These are phyloP conservation scores for Evernia prunastri DNA, from an alignment of 495 filamentous ascomycete genomes.

Conservation along the genomic window DNA sequence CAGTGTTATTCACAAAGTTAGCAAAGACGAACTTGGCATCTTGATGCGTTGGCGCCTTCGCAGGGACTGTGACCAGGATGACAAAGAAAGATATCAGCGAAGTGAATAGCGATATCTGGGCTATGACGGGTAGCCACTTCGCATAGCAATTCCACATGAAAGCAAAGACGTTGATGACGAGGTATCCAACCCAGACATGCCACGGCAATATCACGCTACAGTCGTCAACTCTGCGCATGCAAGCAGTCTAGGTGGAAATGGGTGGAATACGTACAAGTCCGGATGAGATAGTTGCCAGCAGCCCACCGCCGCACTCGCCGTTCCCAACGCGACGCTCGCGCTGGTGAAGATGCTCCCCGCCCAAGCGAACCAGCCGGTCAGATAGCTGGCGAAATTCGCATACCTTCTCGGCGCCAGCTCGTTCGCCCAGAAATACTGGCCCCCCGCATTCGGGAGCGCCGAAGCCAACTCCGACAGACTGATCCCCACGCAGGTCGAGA, in stretches of 20 bases:
- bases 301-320: constrained; percentile 47
- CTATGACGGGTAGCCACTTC: constrained; percentile 43
- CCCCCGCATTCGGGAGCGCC: constrained; percentile 55
- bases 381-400: constrained; percentile 46
- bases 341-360: constrained; percentile 52
- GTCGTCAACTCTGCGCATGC: not conserved
- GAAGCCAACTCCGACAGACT: constrained; percentile 52
- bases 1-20: constrained; percentile 55
- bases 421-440: constrained; percentile 59
- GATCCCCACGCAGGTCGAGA: constrained; percentile 50
- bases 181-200: constrained; percentile 49
- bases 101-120: constrained; percentile 44
- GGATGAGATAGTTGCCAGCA: constrained; percentile 55
- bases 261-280: constrained; percentile 40
- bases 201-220: constrained; percentile 42
- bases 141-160: constrained; percentile 58
- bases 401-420: constrained; percentile 50
- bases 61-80: constrained; percentile 50
- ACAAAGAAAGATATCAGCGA: constrained; percentile 50
- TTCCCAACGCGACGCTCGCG: constrained; percentile 50
- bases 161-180: constrained; percentile 49
- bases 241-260: not conserved
- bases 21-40: constrained; percentile 54
- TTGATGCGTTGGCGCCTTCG: constrained; percentile 48
- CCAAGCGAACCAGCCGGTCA: constrained; percentile 55